phyloP scores from a whole-genome alignment of 495 filamentous ascomycete genomes.

The Amorphotheca resinae region DNA sequence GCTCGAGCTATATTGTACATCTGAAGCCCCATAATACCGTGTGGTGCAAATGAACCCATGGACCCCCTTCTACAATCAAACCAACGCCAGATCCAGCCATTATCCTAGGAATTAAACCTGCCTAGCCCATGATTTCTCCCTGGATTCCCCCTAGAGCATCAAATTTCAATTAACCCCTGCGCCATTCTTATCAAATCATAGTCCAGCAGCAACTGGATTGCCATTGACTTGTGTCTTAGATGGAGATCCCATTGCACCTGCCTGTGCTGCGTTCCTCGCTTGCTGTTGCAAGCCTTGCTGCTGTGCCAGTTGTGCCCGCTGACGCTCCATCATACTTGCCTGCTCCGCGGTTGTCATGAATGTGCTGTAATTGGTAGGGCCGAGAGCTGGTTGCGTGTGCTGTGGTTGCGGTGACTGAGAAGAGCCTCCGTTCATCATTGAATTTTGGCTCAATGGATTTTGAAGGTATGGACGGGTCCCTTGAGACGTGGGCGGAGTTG shows the following conservation, averaged over 20 bases:
- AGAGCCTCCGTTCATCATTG: constrained; percentile 14
- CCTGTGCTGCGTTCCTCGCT: constrained; percentile 18
- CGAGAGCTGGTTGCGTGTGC: background rate
- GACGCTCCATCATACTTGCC: constrained; percentile 20
- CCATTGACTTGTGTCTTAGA: constrained; percentile 15
- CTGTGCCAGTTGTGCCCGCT: constrained; percentile 17
- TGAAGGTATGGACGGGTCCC: constrained; percentile 8
- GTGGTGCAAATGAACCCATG: background rate
- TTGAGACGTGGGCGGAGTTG: constrained; percentile 10
- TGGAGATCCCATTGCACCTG: constrained; percentile 11
- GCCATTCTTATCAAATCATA: background rate
- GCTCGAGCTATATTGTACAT: background rate
- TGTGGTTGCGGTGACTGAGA: constrained; percentile 11
- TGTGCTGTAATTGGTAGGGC: constrained; percentile 15
- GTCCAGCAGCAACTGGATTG: constrained; percentile 14
- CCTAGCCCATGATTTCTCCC: no score
- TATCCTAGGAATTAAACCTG: no score
- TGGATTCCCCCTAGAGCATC: no score
- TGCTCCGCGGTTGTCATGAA: constrained; percentile 18
- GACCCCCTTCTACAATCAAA: background rate
- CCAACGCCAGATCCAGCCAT: background rate
- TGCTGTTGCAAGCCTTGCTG: constrained; percentile 17
- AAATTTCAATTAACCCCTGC: background rate
- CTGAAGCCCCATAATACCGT: background rate
- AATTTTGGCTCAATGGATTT: constrained; percentile 3